Base-by-base conservation (phyloP, 140 eudicot species). In the Stevia rebaudiana region DNA sequence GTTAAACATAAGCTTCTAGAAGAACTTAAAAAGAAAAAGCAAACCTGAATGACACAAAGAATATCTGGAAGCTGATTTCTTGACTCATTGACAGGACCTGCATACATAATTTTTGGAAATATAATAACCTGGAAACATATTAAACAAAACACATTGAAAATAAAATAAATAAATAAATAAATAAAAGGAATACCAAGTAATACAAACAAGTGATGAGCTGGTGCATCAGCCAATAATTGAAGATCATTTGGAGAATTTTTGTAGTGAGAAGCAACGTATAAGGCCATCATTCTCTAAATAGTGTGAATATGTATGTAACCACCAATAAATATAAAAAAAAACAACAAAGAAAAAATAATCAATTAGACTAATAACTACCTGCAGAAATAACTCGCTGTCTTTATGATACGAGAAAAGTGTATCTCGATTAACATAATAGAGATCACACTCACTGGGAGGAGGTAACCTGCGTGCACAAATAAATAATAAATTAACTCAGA, bases 81-180 rank as follows among this genome's bases (percentile, higher is more conserved):
- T 18, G 96, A 81, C 81, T 92, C 96, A 24, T 92, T 95, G 61
- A 92, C 98, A 47, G 98, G 96, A 52, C 98, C 97, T 90, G 84
- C 65, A 50, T 31, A 42, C 49, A 53, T 46, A 63, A 42, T 31
- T 25, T 1, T 39, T 50, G 50, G 12, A 64, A 21, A 54, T 44
- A 43, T 65, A 41, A 2, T 19, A 33, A 31, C 35, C 41, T 12
- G 17, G 24, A 7, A n/a, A 7, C 54, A 10, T 13, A 24, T 21
- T 12, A 28, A 59, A 53, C 53, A 19, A 39, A 28, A 30, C 11
- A 8, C 35, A 33, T n/a, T 12, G 11, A 15, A 16, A 16, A 56
- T 56, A 15, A 4, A 56, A 31, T 28, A 55, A 15, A 49, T 22
- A 44, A 22, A 43, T 28, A 2, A 35, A 65, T 7, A 19, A 28